Conservation (phyloP, 1,139 yeast species). For the Diutina rugosa region DNA sequence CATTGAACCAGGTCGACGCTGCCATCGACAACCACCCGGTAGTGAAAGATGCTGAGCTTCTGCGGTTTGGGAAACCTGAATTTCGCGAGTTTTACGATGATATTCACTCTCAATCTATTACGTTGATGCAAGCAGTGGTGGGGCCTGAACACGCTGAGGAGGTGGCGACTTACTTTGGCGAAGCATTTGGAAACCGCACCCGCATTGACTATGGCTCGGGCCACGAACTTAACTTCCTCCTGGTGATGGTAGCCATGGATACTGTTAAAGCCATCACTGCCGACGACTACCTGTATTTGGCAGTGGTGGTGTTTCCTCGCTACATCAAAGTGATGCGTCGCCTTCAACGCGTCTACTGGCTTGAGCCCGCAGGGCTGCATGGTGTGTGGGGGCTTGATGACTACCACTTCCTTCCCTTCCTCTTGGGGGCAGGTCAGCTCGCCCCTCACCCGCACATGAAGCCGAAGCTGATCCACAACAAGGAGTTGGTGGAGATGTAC, state of each 20-base stretch:
- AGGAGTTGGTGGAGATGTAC: slow-evolving; percentile 71
- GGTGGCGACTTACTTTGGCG: slow-evolving; percentile 39
- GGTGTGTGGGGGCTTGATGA: slow-evolving; percentile 98
- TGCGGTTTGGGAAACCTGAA: slow-evolving; percentile 87
- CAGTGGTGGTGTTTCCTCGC: slow-evolving; percentile 50
- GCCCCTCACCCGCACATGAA: slow-evolving; percentile 67
- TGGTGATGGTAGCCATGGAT: slow-evolving; percentile 48
- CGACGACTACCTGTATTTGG: slow-evolving; percentile 17
- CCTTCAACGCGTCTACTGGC: slow-evolving; percentile 57
- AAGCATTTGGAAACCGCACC: slow-evolving; percentile 74
- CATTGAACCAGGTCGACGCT: slow-evolving; percentile 32
- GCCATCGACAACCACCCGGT: slow-evolving; percentile 56
- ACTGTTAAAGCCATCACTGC: slow-evolving; percentile 13
- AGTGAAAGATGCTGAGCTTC: slow-evolving; percentile 42
- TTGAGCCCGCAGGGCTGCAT: slow-evolving; percentile 76
- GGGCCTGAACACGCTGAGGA: slow-evolving; percentile 14
- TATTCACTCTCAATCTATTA: slow-evolving; percentile 12
- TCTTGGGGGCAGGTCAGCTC: slow-evolving; percentile 75
- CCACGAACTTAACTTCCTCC: slow-evolving; percentile 79
- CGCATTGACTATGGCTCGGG: slow-evolving; percentile 97
- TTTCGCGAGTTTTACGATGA: slow-evolving; percentile 77
- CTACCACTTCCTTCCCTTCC: slow-evolving; percentile 81
- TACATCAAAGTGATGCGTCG: slow-evolving; percentile 41
- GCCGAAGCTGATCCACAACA: slow-evolving; percentile 79
- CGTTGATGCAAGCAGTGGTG: not conserved